Evolutionary conservation across 306 rosid genomes (phyloP), one percentile per base, ranked within the genome.

Genomic region (Pyrus betulifolia): DNA sequence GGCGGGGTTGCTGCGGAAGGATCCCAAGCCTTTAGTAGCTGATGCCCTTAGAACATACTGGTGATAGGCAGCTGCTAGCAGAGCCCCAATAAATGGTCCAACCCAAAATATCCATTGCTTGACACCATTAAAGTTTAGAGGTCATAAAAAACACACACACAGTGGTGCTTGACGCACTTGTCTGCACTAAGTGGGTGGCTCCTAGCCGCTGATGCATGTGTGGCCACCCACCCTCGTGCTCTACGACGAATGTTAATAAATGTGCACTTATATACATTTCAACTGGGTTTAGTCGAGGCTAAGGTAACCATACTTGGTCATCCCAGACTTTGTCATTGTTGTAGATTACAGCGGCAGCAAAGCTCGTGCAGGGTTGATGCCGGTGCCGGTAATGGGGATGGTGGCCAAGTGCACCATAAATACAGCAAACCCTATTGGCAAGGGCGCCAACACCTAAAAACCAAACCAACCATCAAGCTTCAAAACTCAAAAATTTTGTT

Each of bases 71-170:
- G 74, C 82, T 5, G 82, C 78, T 3, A 51, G 12, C 61, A 72
- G 44, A 11, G 82, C 82, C 60, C 78, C 82, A 3, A 72, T 5
- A 14, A 52, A 44, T 42, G 74, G 78, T 54, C 78, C 78, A 11
- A 72, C 78, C 78, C 82, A 79, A 74, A 79, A 72, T 13, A 79
- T 79, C 78, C 82, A 72, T 78, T 79, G 74, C 31, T 52, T 15
- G 22, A 5, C n/a, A 18, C 58, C 58, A 52, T 52, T 18, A 6
- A 13, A 3, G 17, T 46, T 46, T 4, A 13, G 5, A 45, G 4
- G 51, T 13, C 52, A 4, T 45, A 45, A 12, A 45, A 42, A 13
- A 46, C 52, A 14, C 4, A 46, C 17, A 13, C 0, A 46, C 2
- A 46, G 52, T 46, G 52, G 52, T 46, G 18, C 6, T 46, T 46